These are phyloP conservation scores for Irpex sp. DNA, from an alignment of 1,284 basidiomycete species.

Conservation along the genomic window DNA sequence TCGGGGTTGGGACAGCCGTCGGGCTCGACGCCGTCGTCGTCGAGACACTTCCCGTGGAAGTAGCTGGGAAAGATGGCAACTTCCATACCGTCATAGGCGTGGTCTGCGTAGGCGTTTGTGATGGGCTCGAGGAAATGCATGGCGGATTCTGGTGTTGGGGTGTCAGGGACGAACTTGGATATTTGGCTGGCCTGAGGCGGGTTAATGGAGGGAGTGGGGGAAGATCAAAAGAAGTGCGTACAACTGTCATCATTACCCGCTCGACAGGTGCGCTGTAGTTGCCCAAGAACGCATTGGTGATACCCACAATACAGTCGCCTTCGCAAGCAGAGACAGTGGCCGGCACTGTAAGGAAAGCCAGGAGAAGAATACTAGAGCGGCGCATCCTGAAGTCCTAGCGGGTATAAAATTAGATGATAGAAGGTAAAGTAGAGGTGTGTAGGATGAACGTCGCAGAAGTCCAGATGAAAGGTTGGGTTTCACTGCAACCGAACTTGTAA, in stretches of 20 bases:
- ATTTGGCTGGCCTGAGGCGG: slow-evolving; percentile 35
- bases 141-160: slow-evolving; percentile 27
- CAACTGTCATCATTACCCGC: slow-evolving; percentile 34
- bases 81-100: slow-evolving; percentile 42
- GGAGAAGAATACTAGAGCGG: slow-evolving; percentile 15
- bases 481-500: background rate
- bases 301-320: slow-evolving; percentile 58
- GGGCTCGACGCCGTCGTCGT: slow-evolving; percentile 48
- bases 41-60: slow-evolving; percentile 75
- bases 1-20: slow-evolving; percentile 73
- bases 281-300: slow-evolving; percentile 50
- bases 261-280: slow-evolving; percentile 45
- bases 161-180: slow-evolving; percentile 28
- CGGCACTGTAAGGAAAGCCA: slow-evolving; percentile 27
- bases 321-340: slow-evolving; percentile 55
- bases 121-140: slow-evolving; percentile 44
- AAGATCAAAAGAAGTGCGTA: slow-evolving; percentile 25
- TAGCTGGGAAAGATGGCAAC: slow-evolving; percentile 55
- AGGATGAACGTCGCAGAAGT: background rate
- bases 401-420: background rate
- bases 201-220: slow-evolving; percentile 4
- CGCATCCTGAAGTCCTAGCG: slow-evolving; percentile 13
- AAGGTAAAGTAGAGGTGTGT: background rate
- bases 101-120: slow-evolving; percentile 38
- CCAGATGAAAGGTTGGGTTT: background rate